Evolutionary conservation across 768 basidiomycete species (phyloP), one percentile per base, ranked within the genome.

Genomic region (Termitomyces sp.): DNA sequence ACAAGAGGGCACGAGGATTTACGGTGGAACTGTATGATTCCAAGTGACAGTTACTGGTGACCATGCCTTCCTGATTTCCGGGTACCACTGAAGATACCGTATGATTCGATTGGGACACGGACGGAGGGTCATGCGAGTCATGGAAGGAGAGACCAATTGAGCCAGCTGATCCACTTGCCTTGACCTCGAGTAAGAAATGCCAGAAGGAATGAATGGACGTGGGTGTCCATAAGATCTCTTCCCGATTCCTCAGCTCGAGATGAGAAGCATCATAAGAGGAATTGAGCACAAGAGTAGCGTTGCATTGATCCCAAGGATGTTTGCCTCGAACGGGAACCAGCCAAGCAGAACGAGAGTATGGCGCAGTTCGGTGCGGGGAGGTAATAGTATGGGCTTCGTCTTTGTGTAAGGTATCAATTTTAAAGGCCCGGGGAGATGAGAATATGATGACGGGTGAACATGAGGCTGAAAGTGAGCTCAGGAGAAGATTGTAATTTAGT

Each of bases 261-360:
- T 16, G 59, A 59, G 41, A 66, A 43, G 61, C 62, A 27, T 64
- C 54, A n/a, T 61, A 60, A 26, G 64, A 58, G 5, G 59, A 59
- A 42, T 74, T 72, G 37, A 76, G 65, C n/a, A 83, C 53, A 13
- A 70, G 66, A 9, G 77, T 83, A 43, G 67, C 60, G 10, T 82
- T 77, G 48, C 74, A 74, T 31, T 66, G 68, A 12, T 69, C 67
- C 80, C 80, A 86, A 37, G 81, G 82, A 42, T 79, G 61, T 27
- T 58, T 65, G 16, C 85, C 85, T 13, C 83, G 78, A 5, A 86
- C 66, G 41, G 85, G 85, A 37, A 86, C 74, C 16, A 85, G 63
- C 85, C 85, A 86, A 8, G 80, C 78, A 48, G 69, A 71, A 49
- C 83, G 79, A 49, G 73, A 62, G 61, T 74, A 76, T 27, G 64